Evolutionary conservation across 768 basidiomycete genomes (phyloP), one percentile per base, ranked within the genome.

Genomic region (Galerina sulciceps): DNA sequence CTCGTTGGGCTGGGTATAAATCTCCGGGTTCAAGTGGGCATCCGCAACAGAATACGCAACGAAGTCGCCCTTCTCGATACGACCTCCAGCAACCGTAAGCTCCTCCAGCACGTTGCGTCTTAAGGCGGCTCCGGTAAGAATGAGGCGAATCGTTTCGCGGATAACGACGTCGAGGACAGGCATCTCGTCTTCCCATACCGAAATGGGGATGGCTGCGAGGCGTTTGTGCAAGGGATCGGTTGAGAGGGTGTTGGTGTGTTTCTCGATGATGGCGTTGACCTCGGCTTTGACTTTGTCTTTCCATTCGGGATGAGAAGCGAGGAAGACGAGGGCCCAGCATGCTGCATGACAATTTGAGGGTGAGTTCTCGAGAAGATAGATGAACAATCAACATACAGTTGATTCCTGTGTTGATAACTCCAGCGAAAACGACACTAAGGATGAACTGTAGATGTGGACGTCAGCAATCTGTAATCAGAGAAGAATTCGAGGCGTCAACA

Each of bases 151-250:
- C 0, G 78, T 79, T 58, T 81, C 78, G 4, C 76, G 73, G 17
- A 78, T 72, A 9, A 76, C 69, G 11, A 68, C 55, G 4, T 80
- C 78, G 44, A 79, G 36, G 10, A 66, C 58, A 0, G 77, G 79
- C 68, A 76, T 69, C 44, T 76, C 71, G 10, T 76, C 73, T 61
- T 80, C 79, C 79, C 78, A 81, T 10, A 67, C 75, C 1, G 51
- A 46, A 34, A 76, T 59, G 0, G 78, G 74, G 47, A 81, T 67
- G 1, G 66, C 46, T 0, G 75, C 56, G 5, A 81, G 71, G 0
- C 71, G 74, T 45, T 71, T 68, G 57, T 77, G 71, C 4, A 77
- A 56, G 0, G 73, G 64, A 10, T 77, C 74, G 0, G 56, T 26
- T 1, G 68, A 62, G 6, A 68, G 43, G 3, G 65, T 53, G 56